Conservation (phyloP, 1,284 basidiomycete genomes). For the Ganoderma lucidum region DNA sequence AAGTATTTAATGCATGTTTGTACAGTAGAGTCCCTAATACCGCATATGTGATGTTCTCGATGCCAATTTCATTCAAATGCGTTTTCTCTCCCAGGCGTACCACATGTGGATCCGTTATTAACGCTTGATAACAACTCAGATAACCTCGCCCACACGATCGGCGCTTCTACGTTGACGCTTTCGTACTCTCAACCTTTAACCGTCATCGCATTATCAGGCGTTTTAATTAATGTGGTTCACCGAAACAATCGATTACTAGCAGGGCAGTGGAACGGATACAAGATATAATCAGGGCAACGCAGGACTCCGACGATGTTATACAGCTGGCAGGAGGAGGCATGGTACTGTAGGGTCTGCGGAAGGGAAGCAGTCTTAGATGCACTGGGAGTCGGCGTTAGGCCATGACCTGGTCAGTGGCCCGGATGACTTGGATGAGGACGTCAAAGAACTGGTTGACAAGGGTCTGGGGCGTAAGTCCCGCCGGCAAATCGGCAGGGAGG, state of each 20-base stretch:
- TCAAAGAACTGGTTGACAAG: not conserved
- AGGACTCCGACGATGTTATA: not conserved
- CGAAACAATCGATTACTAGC: not conserved
- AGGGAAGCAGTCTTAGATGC: not conserved
- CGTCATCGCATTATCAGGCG: not conserved
- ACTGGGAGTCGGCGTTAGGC: not conserved
- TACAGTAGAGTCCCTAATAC: slow-evolving; percentile 11
- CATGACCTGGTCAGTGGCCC: not conserved
- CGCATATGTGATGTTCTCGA: not conserved
- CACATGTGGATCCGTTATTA: not conserved
- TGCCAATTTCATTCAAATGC: not conserved
- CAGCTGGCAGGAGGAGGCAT: not conserved
- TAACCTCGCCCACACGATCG: not conserved
- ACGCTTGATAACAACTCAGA: not conserved
- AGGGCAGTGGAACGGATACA: not conserved
- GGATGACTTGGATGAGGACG: not conserved
- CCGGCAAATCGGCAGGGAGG: not conserved
- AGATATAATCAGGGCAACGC: not conserved
- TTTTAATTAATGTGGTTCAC: not conserved
- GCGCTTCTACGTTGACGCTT: not conserved
- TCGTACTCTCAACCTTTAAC: not conserved
- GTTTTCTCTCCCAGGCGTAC: not conserved
- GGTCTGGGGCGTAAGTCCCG: not conserved
- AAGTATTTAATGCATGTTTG: slow-evolving; percentile 16
- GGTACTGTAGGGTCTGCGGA: not conserved